These are phyloP conservation scores for Ustilago trichophora DNA, from an alignment of 1,284 basidiomycete genomes.

Conservation along the genomic window DNA sequence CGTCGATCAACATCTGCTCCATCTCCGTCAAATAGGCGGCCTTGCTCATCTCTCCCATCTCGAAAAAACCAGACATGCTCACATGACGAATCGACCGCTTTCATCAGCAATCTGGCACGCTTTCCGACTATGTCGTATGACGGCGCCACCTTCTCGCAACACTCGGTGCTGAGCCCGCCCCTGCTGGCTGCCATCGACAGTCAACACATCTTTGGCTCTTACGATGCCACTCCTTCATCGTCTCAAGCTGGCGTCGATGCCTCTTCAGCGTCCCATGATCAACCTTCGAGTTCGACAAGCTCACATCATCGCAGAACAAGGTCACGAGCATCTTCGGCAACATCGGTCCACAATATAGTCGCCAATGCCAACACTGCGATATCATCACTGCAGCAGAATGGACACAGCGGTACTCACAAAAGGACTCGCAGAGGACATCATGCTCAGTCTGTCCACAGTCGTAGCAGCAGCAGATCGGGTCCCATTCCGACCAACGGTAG, in stretches of 20 bases:
- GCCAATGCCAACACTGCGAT: background rate
- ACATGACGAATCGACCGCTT: constrained; percentile 7
- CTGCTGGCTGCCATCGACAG: constrained; percentile 36
- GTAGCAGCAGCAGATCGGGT: constrained; percentile 17
- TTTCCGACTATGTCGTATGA: constrained; percentile 33
- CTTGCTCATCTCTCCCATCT: background rate
- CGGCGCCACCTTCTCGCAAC: constrained; percentile 20
- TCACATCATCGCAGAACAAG: constrained; percentile 13
- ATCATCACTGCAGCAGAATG: constrained; percentile 11
- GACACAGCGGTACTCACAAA: background rate
- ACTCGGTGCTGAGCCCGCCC: constrained; percentile 38
- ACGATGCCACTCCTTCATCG: constrained; percentile 1
- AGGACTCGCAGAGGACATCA: constrained; percentile 16
- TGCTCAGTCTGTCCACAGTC: constrained; percentile 12
- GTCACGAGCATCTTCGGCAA: constrained; percentile 25
- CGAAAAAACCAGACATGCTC: constrained; percentile 2
- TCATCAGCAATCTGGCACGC: background rate
- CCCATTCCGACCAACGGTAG: constrained; percentile 6
- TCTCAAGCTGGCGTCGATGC: constrained; percentile 1
- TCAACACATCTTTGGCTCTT: constrained; percentile 29
- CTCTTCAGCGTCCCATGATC: background rate
- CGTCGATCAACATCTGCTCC: no score
- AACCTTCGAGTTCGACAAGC: background rate
- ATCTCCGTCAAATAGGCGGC: no score
- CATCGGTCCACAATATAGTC: constrained; percentile 11